Evolutionary conservation across 805 yeast genomes (phyloP), one percentile per base, ranked within the genome.

Genomic region (Pichia scutulata): DNA sequence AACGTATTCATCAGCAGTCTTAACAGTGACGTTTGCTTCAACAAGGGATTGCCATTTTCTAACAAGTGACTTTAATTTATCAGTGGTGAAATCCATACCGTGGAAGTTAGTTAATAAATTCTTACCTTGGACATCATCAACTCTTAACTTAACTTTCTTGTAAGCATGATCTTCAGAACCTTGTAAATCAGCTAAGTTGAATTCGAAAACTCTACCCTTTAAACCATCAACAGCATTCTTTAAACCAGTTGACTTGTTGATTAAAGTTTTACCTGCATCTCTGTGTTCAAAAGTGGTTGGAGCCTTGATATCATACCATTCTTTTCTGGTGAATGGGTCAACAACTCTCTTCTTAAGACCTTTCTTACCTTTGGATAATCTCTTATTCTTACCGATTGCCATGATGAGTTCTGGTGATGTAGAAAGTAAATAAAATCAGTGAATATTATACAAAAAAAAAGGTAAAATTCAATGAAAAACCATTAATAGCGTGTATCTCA

Each of bases 271-370:
- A 76, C 98, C 98, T 71, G 89, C 97, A 69, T 87, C 88, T 80
- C 97, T 90, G 86, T 88, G 89, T 78, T 90, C 97, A 70, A 90
- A 92, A 67, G 97, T 89, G 68, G 97, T 84, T 71, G 98, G 98
- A 63, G 98, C 98, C 81, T 90, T 89, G 78, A 90, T 88, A 76
- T 87, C 95, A 76, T 80, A 90, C 98, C 98, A 92, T 69, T 90
- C 98, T 80, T 92, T 92, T 78, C 90, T 89, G 84, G 96, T 81
- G 93, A 92, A 92, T 72, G 98, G 98, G 82, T 92, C 99, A 65
- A 89, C 95, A 72, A 87, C 93, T 85, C 85, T 92, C 95, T 92
- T 93, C 95, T 92, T 92, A 76, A 89, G 79, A 71, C 98, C 97
- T 79, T 92, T 92, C 89, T 86, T 85, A 71, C 93, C 92, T 73